Evolutionary conservation across 805 yeast species (phyloP).

Genomic region (Wickerhamiella galacta): DNA sequence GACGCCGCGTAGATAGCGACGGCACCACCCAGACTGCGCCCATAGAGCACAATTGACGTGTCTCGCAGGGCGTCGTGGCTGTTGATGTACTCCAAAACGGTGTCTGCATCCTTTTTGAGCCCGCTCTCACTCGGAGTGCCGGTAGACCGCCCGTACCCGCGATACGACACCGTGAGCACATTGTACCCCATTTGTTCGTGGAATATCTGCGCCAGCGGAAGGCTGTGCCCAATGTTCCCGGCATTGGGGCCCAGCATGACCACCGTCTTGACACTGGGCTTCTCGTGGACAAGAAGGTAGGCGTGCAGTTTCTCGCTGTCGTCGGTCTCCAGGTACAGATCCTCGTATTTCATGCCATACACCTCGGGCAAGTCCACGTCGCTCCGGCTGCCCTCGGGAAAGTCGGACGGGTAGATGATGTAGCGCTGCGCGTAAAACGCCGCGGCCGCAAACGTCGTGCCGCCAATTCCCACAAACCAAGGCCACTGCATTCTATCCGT

Average conservation of each 20-base stretch:
- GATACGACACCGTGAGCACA: constrained; percentile 69
- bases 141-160: constrained; percentile 77
- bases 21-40: constrained; percentile 90
- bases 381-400: constrained; percentile 53
- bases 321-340: constrained; percentile 38
- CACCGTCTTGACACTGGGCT: constrained; percentile 46
- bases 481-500: background rate
- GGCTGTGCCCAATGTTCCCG: constrained; percentile 83
- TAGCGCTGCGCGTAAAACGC: constrained; percentile 31
- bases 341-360: constrained; percentile 50
- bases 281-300: constrained; percentile 30
- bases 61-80: constrained; percentile 35
- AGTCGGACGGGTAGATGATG: constrained; percentile 68
- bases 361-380: constrained; percentile 63
- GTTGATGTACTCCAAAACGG: constrained; percentile 43
- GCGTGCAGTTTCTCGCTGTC: constrained; percentile 60
- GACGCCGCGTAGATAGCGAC: constrained; percentile 73
- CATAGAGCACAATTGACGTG: constrained; percentile 52
- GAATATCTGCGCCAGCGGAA: constrained; percentile 63
- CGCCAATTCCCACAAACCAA: background rate
- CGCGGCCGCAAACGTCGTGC: constrained; percentile 8
- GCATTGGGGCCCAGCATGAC: constrained; percentile 81
- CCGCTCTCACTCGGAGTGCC: constrained; percentile 69
- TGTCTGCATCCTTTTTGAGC: constrained; percentile 63
- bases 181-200: constrained; percentile 48